A percentile compares a stretch with the other conserved stretches of the same genome.
These are phyloP conservation scores for Aurinia saxatilis DNA, from an alignment of 345 rosid species.

Conservation along the genomic window DNA sequence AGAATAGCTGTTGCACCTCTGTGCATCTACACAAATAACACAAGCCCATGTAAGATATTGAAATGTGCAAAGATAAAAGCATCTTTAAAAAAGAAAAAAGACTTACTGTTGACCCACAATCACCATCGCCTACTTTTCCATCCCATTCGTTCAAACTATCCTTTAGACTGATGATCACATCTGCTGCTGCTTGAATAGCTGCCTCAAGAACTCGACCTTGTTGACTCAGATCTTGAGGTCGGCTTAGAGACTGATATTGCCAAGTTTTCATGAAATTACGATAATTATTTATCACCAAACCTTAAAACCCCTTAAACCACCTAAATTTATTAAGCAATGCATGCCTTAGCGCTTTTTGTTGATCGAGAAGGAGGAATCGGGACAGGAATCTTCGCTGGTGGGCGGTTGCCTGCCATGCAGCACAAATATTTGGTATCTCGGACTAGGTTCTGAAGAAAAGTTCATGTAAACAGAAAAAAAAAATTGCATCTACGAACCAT, in stretches of 20 bases:
- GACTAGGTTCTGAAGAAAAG: neutral
- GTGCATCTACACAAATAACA: constrained; percentile 53
- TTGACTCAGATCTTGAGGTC: constrained; percentile 53
- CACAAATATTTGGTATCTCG: neutral
- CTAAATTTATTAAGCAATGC: neutral
- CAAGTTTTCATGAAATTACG: constrained; percentile 17
- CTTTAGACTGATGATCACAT: constrained; percentile 50
- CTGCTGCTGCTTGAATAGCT: constrained; percentile 83
- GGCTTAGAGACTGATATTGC: constrained; percentile 46
- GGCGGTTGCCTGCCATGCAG: constrained; percentile 54
- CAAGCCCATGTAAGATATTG: constrained; percentile 6
- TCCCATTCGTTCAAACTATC: constrained; percentile 94
- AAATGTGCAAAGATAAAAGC: neutral
- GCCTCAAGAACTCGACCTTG: constrained; percentile 67
- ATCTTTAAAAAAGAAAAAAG: neutral
- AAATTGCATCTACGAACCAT: constrained; percentile 43
- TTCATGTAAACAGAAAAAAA: neutral
- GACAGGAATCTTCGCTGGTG: constrained; percentile 89
- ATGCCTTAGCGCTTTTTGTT: constrained; percentile 60
- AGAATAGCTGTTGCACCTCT: constrained; percentile 78
- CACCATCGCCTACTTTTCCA: constrained; percentile 93
- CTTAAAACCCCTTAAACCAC: neutral
- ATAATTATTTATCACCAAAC: neutral
- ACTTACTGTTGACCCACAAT: constrained; percentile 97
- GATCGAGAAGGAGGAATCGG: constrained; percentile 59